Conservation (phyloP, 1,284 basidiomycete genomes). For the Singerocomus inundabilis region DNA sequence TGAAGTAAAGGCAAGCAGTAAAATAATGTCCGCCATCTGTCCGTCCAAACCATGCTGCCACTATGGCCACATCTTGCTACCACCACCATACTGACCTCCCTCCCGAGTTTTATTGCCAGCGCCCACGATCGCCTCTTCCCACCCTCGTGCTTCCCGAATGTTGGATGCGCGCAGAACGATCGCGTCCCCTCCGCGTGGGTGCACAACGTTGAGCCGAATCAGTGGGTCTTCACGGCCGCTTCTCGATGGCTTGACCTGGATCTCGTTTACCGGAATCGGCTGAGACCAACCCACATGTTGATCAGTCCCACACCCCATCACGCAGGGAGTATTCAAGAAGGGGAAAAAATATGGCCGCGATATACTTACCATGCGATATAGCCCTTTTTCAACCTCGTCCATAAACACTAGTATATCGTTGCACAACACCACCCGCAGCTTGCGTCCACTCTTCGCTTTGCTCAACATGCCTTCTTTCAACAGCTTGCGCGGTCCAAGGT, state of each 20-base stretch:
- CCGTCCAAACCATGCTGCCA: not conserved
- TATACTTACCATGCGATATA: slow-evolving; percentile 77
- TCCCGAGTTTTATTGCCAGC: slow-evolving; percentile 40
- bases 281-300: slow-evolving; percentile 20
- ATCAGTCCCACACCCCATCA: slow-evolving; percentile 1
- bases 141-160: slow-evolving; percentile 62
- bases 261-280: slow-evolving; percentile 72
- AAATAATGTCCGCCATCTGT: slow-evolving; percentile 12
- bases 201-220: slow-evolving; percentile 64
- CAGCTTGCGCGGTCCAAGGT: slow-evolving; percentile 73
- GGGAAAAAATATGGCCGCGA: too few relatives aligned
- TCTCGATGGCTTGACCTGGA: slow-evolving; percentile 53
- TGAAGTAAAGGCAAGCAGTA: too few relatives aligned
- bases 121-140: slow-evolving; percentile 53
- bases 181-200: slow-evolving; percentile 73
- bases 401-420: slow-evolving; percentile 81
- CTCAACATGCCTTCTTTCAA: slow-evolving; percentile 76
- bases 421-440: slow-evolving; percentile 74
- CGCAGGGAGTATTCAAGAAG: too few relatives aligned
- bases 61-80: not conserved
- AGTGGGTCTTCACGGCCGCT: slow-evolving; percentile 58
- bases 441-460: slow-evolving; percentile 85
- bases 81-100: slow-evolving; percentile 12
- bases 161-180: slow-evolving; percentile 62
- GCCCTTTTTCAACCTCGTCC: slow-evolving; percentile 59